phyloP scores from a whole-genome alignment of 192 early-diverging fungal genomes.

The Chytriomyces hyalinus region DNA sequence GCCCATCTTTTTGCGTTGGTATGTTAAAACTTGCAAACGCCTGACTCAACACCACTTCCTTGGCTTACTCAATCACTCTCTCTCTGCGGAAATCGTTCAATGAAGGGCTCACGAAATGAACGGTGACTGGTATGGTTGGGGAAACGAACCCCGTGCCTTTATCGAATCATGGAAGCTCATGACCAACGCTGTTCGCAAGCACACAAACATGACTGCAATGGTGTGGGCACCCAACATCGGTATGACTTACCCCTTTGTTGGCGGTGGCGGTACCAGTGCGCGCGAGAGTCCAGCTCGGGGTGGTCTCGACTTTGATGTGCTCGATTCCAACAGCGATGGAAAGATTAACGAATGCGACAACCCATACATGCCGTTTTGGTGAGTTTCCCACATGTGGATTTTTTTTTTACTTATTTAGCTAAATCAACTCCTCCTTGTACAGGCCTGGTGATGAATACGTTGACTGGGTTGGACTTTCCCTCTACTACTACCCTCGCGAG shows the following conservation, averaged over 20 bases:
- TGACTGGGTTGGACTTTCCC: conserved; percentile 53
- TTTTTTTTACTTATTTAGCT: no score
- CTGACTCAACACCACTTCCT: no score
- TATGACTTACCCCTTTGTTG: conserved; percentile 48
- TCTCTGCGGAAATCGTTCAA: no score
- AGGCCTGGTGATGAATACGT: conserved; percentile 50
- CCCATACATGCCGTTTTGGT: conserved; percentile 49
- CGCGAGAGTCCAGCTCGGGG: conserved; percentile 9
- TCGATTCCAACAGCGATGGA: conserved; percentile 48
- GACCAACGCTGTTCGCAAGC: conserved; percentile 32
- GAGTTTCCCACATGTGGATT: no score
- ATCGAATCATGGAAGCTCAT: conserved; percentile 37
- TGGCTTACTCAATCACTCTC: no score
- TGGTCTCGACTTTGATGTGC: conserved; percentile 34
- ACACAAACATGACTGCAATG: conserved; percentile 59
- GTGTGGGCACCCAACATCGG: conserved; percentile 57
- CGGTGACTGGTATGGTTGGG: conserved; percentile 41
- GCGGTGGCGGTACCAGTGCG: conserved; percentile 3
- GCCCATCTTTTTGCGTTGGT: conserved; percentile 49
- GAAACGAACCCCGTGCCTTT: conserved; percentile 36
- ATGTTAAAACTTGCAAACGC: no score
- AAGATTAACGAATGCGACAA: conserved; percentile 38
- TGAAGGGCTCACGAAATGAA: conserved; percentile 43
- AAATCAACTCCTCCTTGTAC: no score
- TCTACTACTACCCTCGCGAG: conserved; percentile 44